Evolutionary conservation across 306 rosid species (phyloP).

Genomic region (Herpetospermum pedunculosum): DNA sequence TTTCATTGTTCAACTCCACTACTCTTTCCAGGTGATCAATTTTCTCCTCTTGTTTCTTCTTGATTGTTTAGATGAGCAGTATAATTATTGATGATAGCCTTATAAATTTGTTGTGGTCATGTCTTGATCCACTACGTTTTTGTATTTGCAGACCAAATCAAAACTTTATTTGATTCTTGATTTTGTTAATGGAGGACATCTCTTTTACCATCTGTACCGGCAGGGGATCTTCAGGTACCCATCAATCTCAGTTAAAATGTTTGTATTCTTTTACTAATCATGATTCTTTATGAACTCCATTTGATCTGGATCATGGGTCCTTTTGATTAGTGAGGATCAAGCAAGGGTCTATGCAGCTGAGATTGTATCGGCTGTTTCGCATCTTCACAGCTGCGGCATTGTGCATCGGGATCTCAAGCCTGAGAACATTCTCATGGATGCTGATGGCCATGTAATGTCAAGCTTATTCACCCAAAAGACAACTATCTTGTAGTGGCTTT

Average conservation of each 20-base stretch:
- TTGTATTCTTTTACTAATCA: background rate
- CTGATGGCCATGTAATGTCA: constrained; percentile 78
- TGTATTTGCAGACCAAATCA: constrained; percentile 53
- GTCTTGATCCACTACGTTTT: background rate
- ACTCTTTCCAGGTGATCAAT: constrained; percentile 59
- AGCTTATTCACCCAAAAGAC: constrained; percentile 3
- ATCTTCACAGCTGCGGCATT: constrained; percentile 75
- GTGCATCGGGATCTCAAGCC: constrained; percentile 98
- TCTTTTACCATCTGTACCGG: constrained; percentile 74
- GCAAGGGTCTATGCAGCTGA: constrained; percentile 91
- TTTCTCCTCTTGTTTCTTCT: background rate
- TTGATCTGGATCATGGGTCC: constrained; percentile 10
- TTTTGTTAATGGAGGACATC: constrained; percentile 91
- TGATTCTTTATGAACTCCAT: background rate
- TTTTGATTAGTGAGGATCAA: constrained; percentile 87
- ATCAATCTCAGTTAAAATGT: background rate
- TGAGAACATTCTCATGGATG: constrained; percentile 85
- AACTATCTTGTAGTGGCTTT: constrained; percentile 3
- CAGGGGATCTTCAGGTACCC: constrained; percentile 84
- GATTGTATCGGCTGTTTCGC: constrained; percentile 90
- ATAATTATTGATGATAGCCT: too few relatives aligned
- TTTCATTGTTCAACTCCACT: constrained; percentile 79
- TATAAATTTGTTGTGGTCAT: too few relatives aligned
- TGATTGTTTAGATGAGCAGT: background rate
- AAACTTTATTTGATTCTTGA: constrained; percentile 87